phyloP scores from a whole-genome alignment of 2,329 filamentous ascomycete genomes.

The Thelonectria olida region DNA sequence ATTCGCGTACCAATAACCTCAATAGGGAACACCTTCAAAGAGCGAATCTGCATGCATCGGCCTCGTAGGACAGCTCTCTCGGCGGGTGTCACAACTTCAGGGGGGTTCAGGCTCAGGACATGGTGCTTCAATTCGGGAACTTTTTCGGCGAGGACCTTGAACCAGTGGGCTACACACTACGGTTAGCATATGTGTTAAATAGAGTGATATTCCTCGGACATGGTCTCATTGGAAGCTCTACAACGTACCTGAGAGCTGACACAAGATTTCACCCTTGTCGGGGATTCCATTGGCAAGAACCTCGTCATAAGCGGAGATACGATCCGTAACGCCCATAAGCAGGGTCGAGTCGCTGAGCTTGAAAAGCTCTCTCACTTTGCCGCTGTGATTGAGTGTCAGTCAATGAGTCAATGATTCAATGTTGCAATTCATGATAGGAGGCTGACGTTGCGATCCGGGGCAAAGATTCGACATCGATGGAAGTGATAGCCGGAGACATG shows the following conservation, averaged over 20 bases:
- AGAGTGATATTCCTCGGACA: neutral
- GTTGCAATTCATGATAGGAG: neutral
- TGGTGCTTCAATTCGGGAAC: conserved; percentile 62
- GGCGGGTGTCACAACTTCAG: conserved; percentile 43
- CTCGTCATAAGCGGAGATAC: conserved; percentile 96
- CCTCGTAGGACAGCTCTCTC: conserved; percentile 65
- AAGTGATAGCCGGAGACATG: neutral
- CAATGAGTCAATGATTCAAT: neutral
- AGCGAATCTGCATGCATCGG: conserved; percentile 81
- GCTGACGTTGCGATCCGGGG: neutral
- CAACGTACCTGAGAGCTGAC: conserved; percentile 46
- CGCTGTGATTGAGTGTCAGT: conserved; percentile 27
- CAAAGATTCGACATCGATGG: neutral
- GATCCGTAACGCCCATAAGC: conserved; percentile 86
- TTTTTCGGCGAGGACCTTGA: conserved; percentile 55
- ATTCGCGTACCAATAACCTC: conserved; percentile 33
- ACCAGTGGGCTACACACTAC: conserved; percentile 64
- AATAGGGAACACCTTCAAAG: conserved; percentile 78
- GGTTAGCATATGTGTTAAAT: neutral
- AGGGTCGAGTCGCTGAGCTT: conserved; percentile 75
- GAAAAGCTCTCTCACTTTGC: conserved; percentile 86
- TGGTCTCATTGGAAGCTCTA: neutral
- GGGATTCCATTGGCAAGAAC: conserved; percentile 77
- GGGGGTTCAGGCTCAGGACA: conserved; percentile 56
- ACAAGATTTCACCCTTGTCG: conserved; percentile 63